These are phyloP conservation scores for Cornus florida DNA, from an alignment of 148 eudicot species.

Conservation along the genomic window DNA sequence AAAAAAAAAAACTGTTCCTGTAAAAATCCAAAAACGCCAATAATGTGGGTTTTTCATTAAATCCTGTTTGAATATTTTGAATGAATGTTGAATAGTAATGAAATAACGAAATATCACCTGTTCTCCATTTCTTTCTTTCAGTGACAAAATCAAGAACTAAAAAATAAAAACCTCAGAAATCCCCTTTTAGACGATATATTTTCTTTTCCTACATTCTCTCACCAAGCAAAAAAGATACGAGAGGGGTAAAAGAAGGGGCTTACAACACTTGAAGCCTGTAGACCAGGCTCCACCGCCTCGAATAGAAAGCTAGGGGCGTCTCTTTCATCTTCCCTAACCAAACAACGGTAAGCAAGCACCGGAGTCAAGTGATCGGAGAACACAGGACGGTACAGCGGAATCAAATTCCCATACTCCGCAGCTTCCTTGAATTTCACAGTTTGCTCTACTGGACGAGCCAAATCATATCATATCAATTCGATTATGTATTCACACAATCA, in stretches of 20 bases:
- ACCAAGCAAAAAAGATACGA: neutral
- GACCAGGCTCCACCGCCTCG: conserved; percentile 88
- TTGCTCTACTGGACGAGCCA: conserved; percentile 48
- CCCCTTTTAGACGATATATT: neutral
- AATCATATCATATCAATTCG: neutral
- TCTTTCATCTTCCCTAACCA: conserved; percentile 90
- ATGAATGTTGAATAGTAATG: no score
- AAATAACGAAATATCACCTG: neutral
- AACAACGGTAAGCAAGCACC: conserved; percentile 90
- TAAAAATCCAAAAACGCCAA: no score
- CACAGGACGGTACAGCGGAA: conserved; percentile 68
- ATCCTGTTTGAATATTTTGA: no score
- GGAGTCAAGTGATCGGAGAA: conserved; percentile 98
- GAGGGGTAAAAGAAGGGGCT: conserved; percentile 17
- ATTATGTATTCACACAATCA: neutral
- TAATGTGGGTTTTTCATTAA: no score
- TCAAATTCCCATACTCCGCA: conserved; percentile 79
- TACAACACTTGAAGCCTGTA: conserved; percentile 64
- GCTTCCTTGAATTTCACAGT: conserved; percentile 70
- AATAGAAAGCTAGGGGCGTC: conserved; percentile 96
- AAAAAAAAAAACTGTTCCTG: no score
- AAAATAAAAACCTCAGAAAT: no score
- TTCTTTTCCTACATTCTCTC: neutral
- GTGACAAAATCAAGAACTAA: no score
- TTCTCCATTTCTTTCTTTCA: neutral